phyloP scores from a whole-genome alignment of 805 yeast species.

The Lipomyces mesembrius region DNA sequence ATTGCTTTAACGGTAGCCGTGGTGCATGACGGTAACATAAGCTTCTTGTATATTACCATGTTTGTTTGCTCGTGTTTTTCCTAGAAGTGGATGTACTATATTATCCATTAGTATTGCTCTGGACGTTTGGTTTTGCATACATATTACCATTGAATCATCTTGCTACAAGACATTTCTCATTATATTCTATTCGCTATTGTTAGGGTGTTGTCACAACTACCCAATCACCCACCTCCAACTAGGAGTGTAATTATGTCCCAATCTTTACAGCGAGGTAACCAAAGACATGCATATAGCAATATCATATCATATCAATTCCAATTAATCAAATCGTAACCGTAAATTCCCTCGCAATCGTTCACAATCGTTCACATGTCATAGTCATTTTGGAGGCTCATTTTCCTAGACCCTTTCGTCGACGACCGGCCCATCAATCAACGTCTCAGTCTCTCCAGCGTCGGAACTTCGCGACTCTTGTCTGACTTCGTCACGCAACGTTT shows the following conservation, averaged over 20 bases:
- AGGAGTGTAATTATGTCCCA: background rate
- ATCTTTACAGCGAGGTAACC: no score
- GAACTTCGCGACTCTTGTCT: background rate
- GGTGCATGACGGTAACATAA: background rate
- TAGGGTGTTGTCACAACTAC: background rate
- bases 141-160: background rate
- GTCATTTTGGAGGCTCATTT: background rate
- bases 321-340: background rate
- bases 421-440: slow-evolving; percentile 12
- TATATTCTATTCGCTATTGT: background rate
- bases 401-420: background rate
- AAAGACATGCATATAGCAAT: no score
- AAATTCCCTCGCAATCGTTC: background rate
- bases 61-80: background rate
- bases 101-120: background rate
- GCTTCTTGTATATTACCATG: background rate
- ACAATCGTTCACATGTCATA: background rate
- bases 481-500: slow-evolving; percentile 8
- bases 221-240: background rate
- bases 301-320: background rate
- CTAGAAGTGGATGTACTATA: background rate
- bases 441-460: slow-evolving; percentile 11
- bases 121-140: background rate
- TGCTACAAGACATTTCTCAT: background rate
- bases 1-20: background rate